Evolutionary conservation across 768 basidiomycete genomes (phyloP), one percentile per base, ranked within the genome.

Genomic region (Rhizopogon vesiculosus): DNA sequence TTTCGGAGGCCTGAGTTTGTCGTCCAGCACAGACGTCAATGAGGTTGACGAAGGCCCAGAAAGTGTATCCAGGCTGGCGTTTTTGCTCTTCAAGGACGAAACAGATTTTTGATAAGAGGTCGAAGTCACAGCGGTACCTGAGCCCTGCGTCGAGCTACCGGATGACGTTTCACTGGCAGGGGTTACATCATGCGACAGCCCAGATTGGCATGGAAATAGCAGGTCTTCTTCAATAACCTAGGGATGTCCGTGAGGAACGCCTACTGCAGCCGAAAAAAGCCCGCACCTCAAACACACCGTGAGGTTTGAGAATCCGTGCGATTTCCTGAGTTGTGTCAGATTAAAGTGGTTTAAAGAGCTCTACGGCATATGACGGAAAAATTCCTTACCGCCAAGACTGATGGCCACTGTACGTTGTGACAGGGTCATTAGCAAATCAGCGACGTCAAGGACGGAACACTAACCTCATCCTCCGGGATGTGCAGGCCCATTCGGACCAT

Each of bases 191-290:
- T 55, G 46, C n/a, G 41, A 53, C 2, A 56, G 53, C 16, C 54
- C 43, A n/a, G n/a, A 39, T 50, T 62, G 59, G 45, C 76, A 81
- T 7, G 88, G 88, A 63, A 90, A 90, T 45, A 88, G 75, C 7
- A 84, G 75, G 63, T 89, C 87, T 56, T 91, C 88, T 66, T 89
- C 88, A 39, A 89, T 78, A 8, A 89, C 73, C 87, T 89, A 12
- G 35, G 58, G 7, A n/a, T 45, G 15, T 54, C 29, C 6, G 39
- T 45, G 43, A 7, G 35, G 52, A 29, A 61, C 50, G 60, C 50
- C 40, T 51, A 44, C 46, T 39, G 5, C 15, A 39, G 45, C 52
- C 29, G 56, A 45, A 48, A 13, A 8, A 55, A 18, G 40, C 50
- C 61, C 71, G 49, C 57, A 87, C 87, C 81, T 91, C 89, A 12